These are phyloP conservation scores for Tolypocladium album DNA, from an alignment of 2,329 filamentous ascomycete genomes.

Conservation along the genomic window DNA sequence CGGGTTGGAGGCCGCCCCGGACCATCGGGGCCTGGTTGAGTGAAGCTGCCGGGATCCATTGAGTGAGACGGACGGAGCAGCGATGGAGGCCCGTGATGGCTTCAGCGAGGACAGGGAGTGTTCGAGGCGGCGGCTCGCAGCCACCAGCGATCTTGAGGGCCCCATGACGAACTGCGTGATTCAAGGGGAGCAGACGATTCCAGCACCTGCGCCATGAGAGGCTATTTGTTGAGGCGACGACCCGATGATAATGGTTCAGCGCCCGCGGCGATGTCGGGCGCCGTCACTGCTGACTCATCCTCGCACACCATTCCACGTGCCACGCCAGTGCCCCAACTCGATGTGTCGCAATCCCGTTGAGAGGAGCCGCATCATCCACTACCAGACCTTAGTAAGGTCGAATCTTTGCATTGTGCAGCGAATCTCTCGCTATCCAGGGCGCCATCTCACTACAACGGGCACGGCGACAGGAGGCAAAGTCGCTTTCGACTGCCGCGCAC, in stretches of 20 bases:
- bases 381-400: too few relatives aligned
- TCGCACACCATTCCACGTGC: slow-evolving; percentile 16
- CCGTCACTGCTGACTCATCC: slow-evolving; percentile 5
- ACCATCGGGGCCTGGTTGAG: neutral
- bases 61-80: neutral
- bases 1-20: slow-evolving; percentile 45
- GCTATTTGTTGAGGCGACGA: neutral
- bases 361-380: too few relatives aligned
- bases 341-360: too few relatives aligned
- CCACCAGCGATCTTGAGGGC: slow-evolving; percentile 3
- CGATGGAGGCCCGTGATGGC: neutral
- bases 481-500: neutral
- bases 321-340: neutral
- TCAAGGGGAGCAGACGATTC: neutral
- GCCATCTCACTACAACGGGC: too few relatives aligned
- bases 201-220: neutral
- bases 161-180: slow-evolving; percentile 4
- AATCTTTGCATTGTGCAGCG: too few relatives aligned
- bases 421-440: too few relatives aligned
- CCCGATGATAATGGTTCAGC: neutral
- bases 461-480: neutral
- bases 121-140: slow-evolving; percentile 4
- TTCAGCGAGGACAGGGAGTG: neutral
- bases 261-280: neutral
- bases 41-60: neutral